Conservation (phyloP, 2,329 filamentous ascomycete genomes). For the Hypoxylon rubiginosum region DNA sequence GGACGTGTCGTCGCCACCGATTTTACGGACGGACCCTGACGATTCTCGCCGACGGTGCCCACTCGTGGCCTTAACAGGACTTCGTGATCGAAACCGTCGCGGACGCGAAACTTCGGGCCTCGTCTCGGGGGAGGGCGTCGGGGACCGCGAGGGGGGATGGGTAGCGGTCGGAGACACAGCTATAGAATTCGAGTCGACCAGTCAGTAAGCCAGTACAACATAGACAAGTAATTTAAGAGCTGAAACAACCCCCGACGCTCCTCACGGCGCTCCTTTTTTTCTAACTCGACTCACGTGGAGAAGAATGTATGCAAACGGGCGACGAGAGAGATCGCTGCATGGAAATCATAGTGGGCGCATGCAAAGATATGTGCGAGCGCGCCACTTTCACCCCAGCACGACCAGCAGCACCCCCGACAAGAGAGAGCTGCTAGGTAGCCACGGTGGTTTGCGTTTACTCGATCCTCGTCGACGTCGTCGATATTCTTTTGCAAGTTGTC, state of each 20-base stretch:
- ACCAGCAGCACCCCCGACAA: slow-evolving; percentile 49
- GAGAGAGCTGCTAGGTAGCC: slow-evolving; percentile 49
- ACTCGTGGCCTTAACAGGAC: slow-evolving; percentile 58
- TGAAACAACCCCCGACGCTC: slow-evolving; percentile 11
- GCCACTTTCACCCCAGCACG: slow-evolving; percentile 54
- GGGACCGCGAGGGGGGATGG: slow-evolving; percentile 65
- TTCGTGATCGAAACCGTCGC: slow-evolving; percentile 67
- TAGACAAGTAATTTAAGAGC: slow-evolving; percentile 24
- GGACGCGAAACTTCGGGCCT: slow-evolving; percentile 64
- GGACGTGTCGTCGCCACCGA: slow-evolving; percentile 59
- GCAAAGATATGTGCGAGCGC: slow-evolving; percentile 46
- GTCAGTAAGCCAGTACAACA: slow-evolving; percentile 37
- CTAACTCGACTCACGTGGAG: slow-evolving; percentile 68
- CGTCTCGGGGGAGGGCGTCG: slow-evolving; percentile 67
- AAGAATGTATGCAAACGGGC: slow-evolving; percentile 69
- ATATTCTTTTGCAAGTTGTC: slow-evolving; percentile 24
- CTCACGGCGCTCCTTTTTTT: slow-evolving; percentile 17
- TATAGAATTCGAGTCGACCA: slow-evolving; percentile 49
- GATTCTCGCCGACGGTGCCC: slow-evolving; percentile 58
- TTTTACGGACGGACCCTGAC: slow-evolving; percentile 58
- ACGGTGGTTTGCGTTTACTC: slow-evolving; percentile 40
- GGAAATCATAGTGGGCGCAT: slow-evolving; percentile 70
- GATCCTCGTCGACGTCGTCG: slow-evolving; percentile 25
- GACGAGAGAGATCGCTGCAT: slow-evolving; percentile 74
- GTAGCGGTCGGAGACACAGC: slow-evolving; percentile 66